A percentile compares a stretch with the other conserved stretches of the same genome.
Evolutionary conservation across 164 flowering plant species (phyloP).

Genomic region (Warburgia ugandensis): DNA sequence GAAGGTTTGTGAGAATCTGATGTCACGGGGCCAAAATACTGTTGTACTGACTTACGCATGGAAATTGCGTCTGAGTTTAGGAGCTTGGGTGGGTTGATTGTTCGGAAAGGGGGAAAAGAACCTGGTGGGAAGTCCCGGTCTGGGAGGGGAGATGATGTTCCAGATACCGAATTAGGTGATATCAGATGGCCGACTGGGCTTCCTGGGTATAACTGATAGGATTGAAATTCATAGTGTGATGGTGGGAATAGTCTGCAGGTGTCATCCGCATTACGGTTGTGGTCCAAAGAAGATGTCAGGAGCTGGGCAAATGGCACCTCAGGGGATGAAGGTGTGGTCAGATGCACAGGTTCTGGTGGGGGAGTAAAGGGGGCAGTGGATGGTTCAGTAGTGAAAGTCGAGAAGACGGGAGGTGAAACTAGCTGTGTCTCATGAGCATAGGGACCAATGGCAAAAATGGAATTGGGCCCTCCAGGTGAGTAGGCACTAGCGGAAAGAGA

Average conservation of each 20-base stretch:
- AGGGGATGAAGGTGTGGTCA: constrained; percentile 97
- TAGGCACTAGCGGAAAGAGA: constrained; percentile 51
- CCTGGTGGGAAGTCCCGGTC: constrained; percentile 46
- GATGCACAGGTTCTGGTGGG: constrained; percentile 83
- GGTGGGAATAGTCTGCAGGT: constrained; percentile 33
- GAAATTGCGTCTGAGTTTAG: constrained; percentile 47
- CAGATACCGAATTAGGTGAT: constrained; percentile 93
- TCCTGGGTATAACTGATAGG: constrained; percentile 87
- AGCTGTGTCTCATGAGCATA: constrained; percentile 93
- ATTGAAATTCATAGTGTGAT: constrained; percentile 68
- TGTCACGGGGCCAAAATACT: constrained; percentile 33
- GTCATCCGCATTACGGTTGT: constrained; percentile 29
- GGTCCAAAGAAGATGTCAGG: constrained; percentile 38
- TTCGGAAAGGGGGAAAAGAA: constrained; percentile 39
- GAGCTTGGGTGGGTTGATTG: constrained; percentile 57
- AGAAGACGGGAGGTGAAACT: constrained; percentile 95
- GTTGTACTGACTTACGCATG: constrained; percentile 52
- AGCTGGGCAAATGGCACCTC: constrained; percentile 96
- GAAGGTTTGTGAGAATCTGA: constrained; percentile 37
- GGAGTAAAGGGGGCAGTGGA: constrained; percentile 96
- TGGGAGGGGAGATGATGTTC: constrained; percentile 83
- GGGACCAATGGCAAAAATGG: constrained; percentile 92
- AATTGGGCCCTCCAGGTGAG: constrained; percentile 74
- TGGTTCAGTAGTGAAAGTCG: constrained; percentile 90
- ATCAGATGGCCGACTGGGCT: constrained; percentile 89